Base-by-base conservation (phyloP, 2,329 filamentous ascomycete genomes). In the Coniochaeta sp. region DNA sequence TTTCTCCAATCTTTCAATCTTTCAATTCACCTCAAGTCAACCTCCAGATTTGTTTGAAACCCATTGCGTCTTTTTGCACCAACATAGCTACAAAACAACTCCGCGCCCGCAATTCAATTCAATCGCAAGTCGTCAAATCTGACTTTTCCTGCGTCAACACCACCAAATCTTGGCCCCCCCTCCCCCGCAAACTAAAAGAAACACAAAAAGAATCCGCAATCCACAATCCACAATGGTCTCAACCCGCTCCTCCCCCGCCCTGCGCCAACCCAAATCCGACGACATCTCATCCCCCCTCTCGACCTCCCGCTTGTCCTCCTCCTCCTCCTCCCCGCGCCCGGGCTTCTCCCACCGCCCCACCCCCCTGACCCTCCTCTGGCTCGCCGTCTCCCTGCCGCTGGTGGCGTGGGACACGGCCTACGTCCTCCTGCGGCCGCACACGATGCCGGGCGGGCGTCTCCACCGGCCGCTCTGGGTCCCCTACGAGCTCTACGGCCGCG, bases 321-420 rank as follows among this genome's bases (percentile, higher is more conserved):
- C 55, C 14, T 52, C 53, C 26, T 51, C 47, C 35, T 13, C 53
- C 46, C 12, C 50, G 26, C 22, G 52, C 16, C 26, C 38, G 16
- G 55, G 51, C 45, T 79, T 71, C 71, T 56, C 64, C 27, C 78
- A 82, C 67, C 61, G 67, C 5, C 78, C 79, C 5, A 67, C 73
- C 7, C 54, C 60, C 1, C 51, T 65, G 1, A 78, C 73, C 20
- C 76, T 89, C 40, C 58, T 83, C 56, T 95, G 90, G 90, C 76
- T 95, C 24, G 68, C 77, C 53, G 57, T 92, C 55, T 91, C 87
- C 18, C 71, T 94, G 14, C 89, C 88, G 1, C 77, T 95, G 54
- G 89, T 95, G 48, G 63, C 81, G 49, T 95, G 91, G 91, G 91
- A 96, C 71, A 81, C 80, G 27, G 73, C 75, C 53, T 96, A 95